A percentile compares a stretch with the other conserved stretches of the same genome.
phyloP scores from a whole-genome alignment of 371 early-diverging fungal species.

The Mucor piriformis region DNA sequence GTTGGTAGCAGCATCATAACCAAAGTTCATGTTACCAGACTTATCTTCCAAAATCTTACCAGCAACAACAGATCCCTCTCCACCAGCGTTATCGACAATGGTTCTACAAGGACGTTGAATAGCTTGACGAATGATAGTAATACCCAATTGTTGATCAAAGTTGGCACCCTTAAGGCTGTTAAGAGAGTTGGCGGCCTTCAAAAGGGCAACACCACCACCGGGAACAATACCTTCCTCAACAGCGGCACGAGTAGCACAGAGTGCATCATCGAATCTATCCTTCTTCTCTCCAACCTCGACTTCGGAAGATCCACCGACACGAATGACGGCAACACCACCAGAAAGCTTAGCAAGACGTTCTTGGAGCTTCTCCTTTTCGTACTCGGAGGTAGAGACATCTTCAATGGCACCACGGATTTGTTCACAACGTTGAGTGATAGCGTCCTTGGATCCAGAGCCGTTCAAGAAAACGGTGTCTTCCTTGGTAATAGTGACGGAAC shows the following conservation, averaged over 20 bases:
- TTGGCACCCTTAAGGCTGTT: conserved; percentile 81
- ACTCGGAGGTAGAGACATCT: conserved; percentile 83
- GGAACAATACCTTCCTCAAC: conserved; percentile 99
- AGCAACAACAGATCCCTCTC: conserved; percentile 94
- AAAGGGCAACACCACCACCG: conserved; percentile 95
- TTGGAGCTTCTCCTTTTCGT: conserved; percentile 98
- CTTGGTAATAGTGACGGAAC: conserved; percentile 91
- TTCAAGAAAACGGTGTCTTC: conserved; percentile 98
- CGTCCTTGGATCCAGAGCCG: conserved; percentile 89
- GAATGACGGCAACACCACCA: conserved; percentile 98
- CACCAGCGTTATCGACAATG: conserved; percentile 96
- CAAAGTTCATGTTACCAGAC: conserved; percentile 79
- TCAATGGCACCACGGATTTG: conserved; percentile 92
- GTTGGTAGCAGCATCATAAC: conserved; percentile 91
- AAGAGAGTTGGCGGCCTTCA: conserved; percentile 88
- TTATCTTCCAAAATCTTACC: conserved; percentile 88
- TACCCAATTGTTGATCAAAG: conserved; percentile 97
- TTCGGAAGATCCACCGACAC: conserved; percentile 96
- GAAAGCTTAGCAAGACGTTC: conserved; percentile 97
- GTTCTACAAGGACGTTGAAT: conserved; percentile 91
- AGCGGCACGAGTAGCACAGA: conserved; percentile 98
- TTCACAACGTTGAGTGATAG: conserved; percentile 90
- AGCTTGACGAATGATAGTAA: conserved; percentile 93
- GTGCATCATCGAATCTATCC: conserved; percentile 95
- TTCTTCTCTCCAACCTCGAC: conserved; percentile 99